Conservation (phyloP, 306 rosid species). For the Vigna reflexopilosa region DNA sequence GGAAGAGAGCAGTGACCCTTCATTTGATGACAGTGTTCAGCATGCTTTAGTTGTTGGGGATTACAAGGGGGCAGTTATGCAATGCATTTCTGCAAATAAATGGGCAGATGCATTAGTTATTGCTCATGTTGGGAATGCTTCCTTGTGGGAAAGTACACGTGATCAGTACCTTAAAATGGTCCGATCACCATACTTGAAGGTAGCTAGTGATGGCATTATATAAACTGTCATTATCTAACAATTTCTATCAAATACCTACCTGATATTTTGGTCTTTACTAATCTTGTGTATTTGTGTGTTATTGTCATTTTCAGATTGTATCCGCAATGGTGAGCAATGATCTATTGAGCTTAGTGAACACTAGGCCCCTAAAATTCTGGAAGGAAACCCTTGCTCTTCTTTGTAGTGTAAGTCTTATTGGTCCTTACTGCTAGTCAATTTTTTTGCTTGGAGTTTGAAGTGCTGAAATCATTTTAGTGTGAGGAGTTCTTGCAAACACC, state of each 20-base stretch:
- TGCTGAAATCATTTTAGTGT: background rate
- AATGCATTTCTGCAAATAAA: conserved; percentile 84
- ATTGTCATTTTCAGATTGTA: conserved; percentile 74
- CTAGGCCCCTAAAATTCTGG: conserved; percentile 96
- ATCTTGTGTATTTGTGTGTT: conserved; percentile 26
- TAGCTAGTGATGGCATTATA: conserved; percentile 45
- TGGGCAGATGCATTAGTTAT: conserved; percentile 98
- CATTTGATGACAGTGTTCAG: too few relatives aligned
- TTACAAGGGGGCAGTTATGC: too few relatives aligned
- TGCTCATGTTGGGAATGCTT: conserved; percentile 86
- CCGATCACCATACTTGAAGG: conserved; percentile 90
- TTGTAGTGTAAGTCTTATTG: conserved; percentile 81
- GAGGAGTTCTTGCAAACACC: too few relatives aligned
- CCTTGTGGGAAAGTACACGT: conserved; percentile 95
- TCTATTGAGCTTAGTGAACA: conserved; percentile 92
- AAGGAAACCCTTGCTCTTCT: conserved; percentile 99
- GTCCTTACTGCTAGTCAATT: conserved; percentile 34
- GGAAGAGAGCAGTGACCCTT: too few relatives aligned
- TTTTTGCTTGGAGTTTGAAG: conserved; percentile 19
- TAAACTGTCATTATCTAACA: conserved; percentile 11
- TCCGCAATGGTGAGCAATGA: conserved; percentile 99
- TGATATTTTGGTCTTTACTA: conserved; percentile 28
- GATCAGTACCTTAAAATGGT: conserved; percentile 85
- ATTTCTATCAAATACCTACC: conserved; percentile 6
- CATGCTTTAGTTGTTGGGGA: too few relatives aligned